Evolutionary conservation across 495 filamentous ascomycete genomes (phyloP), one percentile per base, ranked within the genome.

Genomic region (Neurospora terricola): DNA sequence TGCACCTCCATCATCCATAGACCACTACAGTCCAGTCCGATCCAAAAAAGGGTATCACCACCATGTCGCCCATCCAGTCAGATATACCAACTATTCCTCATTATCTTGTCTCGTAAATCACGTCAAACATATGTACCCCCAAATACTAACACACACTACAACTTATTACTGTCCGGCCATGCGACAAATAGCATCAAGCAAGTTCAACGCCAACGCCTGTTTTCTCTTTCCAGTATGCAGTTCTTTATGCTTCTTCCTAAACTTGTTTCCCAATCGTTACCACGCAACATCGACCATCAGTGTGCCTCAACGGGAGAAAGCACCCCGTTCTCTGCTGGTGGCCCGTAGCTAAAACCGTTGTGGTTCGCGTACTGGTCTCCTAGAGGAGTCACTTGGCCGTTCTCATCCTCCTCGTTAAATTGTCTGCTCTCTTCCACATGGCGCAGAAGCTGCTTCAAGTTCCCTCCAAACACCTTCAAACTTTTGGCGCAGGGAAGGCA

Each of bases 401-500:
- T 66, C 27, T 66, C 54, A 34, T 66, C 54, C 54, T 66, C 54
- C 54, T 66, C 54, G 11, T 66, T 34, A 4, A 66, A 66, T 14
- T 34, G 54, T 36, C 54, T 66, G 54, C 54, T 73, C 43, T 72
- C 74, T 70, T 75, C 66, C 11, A 80, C 66, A 11, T 72, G 71
- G 27, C 43, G 14, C 30, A 79, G 5, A 2, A 78, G 72, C 38
- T 39, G 73, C 3, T 73, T 34, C 37, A 80, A 39, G 70, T 80
- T 74, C 16, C 79, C 79, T 16, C 39, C 69, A 8, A 40, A 69
- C 43, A 71, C 69, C 21, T 75, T 71, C 70, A 79, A 27, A 8
- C 66, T 11, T 9, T 11, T 62, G 21, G 18, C 70, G 54, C 79
- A 80, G 4, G 73, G 72, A 11, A 36, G 18, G 39, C 79, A 80